Conservation (phyloP, 106 monocot species). For the Allium cepa region DNA sequence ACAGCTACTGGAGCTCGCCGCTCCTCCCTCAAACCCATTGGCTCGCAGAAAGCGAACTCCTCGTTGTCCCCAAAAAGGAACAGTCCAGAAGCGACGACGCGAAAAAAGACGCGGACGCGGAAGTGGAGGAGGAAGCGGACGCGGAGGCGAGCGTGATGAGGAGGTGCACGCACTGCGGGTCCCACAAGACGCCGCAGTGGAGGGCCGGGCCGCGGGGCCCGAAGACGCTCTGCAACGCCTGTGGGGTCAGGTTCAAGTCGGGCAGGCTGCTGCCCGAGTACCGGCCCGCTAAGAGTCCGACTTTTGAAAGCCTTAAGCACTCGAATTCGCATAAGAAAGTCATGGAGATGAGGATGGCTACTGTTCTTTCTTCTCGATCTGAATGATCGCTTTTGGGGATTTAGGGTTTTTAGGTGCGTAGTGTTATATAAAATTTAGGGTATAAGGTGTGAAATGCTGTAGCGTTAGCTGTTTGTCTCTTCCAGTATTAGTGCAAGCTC, state of each 20-base stretch:
- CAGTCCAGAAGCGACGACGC: not conserved
- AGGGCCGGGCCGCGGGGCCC: conserved; percentile 78
- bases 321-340: conserved; percentile 95
- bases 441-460: no score
- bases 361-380: conserved; percentile 7
- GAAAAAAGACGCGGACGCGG: not conserved
- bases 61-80: conserved; percentile 36
- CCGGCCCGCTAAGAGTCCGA: conserved; percentile 83
- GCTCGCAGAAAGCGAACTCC: conserved; percentile 87
- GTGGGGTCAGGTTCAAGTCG: conserved; percentile 72
- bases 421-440: no score
- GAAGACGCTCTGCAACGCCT: conserved; percentile 70
- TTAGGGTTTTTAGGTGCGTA: not conserved
- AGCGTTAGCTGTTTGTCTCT: no score
- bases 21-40: conserved; percentile 54
- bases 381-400: conserved; percentile 1
- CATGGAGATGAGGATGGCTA: conserved; percentile 67
- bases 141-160: conserved; percentile 7
- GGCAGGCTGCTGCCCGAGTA: conserved; percentile 84
- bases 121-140: conserved; percentile 11
- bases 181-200: conserved; percentile 86
- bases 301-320: conserved; percentile 80
- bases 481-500: no score
- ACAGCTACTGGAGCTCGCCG: not conserved
- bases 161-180: conserved; percentile 73